Conservation (phyloP, 192 early-diverging fungal species). For the Entophlyctis luteolus region DNA sequence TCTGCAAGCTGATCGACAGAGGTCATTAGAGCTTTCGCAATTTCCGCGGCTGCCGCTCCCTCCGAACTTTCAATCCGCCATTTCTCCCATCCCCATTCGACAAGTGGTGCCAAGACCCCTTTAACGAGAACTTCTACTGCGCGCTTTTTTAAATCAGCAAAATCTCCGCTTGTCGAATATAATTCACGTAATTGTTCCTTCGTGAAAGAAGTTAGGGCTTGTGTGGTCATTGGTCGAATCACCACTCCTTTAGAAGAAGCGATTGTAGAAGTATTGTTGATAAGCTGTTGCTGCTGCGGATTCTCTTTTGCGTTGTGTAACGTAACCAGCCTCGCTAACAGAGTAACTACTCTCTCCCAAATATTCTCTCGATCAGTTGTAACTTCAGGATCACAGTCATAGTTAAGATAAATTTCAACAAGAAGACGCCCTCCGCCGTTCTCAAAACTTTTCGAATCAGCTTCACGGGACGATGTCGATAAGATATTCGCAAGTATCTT, state of each 20-base stretch:
- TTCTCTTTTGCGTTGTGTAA: background rate
- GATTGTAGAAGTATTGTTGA: background rate
- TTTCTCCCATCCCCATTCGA: slow-evolving; percentile 39
- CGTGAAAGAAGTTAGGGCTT: slow-evolving; percentile 43
- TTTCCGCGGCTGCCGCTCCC: background rate
- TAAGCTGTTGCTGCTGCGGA: background rate
- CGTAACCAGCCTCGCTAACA: slow-evolving; percentile 56
- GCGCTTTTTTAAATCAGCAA: slow-evolving; percentile 45
- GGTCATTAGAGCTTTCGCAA: no score
- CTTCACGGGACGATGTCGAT: slow-evolving; percentile 46
- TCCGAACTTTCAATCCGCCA: background rate
- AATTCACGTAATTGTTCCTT: slow-evolving; percentile 55
- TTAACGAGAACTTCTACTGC: slow-evolving; percentile 51
- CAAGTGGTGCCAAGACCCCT: slow-evolving; percentile 48
- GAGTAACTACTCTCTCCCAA: slow-evolving; percentile 81
- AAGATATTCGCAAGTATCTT: slow-evolving; percentile 65
- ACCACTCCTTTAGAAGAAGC: background rate
- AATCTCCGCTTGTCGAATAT: slow-evolving; percentile 50
- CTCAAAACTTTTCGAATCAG: slow-evolving; percentile 57
- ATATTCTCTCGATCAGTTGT: slow-evolving; percentile 66
- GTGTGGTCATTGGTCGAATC: slow-evolving; percentile 45
- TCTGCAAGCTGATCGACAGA: background rate
- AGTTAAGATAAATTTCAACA: slow-evolving; percentile 92
- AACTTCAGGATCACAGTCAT: slow-evolving; percentile 81
- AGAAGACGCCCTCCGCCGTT: slow-evolving; percentile 58